phyloP scores from a whole-genome alignment of 106 monocot species.

The Phalaenopsis equestris region DNA sequence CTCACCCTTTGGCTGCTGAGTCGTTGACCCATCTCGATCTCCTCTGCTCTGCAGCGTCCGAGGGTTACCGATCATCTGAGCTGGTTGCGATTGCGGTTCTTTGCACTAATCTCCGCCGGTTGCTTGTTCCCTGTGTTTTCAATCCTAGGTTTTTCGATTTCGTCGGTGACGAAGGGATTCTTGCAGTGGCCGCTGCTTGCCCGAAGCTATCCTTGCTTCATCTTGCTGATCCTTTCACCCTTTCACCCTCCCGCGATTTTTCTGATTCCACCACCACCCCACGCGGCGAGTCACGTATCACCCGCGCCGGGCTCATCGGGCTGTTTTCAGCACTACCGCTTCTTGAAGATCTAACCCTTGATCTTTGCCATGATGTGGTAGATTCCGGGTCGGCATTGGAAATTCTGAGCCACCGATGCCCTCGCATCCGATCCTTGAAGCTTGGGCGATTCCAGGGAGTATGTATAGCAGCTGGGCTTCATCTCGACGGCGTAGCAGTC shows the following conservation, averaged over 20 bases:
- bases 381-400: constrained; percentile 58
- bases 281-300: constrained; percentile 32
- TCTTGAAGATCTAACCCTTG: constrained; percentile 57
- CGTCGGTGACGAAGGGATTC: constrained; percentile 55
- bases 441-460: constrained; percentile 62
- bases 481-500: constrained; percentile 78
- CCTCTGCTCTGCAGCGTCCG: constrained; percentile 31
- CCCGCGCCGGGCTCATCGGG: constrained; percentile 27
- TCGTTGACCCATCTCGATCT: constrained; percentile 44
- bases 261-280: not conserved
- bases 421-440: constrained; percentile 35
- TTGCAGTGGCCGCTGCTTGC: constrained; percentile 42
- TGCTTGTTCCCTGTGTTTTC: constrained; percentile 64
- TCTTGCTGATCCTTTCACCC: constrained; percentile 43
- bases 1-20: constrained; percentile 17
- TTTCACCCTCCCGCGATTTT: constrained; percentile 10
- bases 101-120: constrained; percentile 43
- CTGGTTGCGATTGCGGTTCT: constrained; percentile 30
- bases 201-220: constrained; percentile 45
- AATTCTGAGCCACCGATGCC: constrained; percentile 34
- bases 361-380: constrained; percentile 43
- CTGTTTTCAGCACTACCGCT: constrained; percentile 39
- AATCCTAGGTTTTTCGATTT: constrained; percentile 58
- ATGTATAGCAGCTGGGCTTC: constrained; percentile 58
- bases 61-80: constrained; percentile 62